These are phyloP conservation scores for Lagenidium sp. DNA, from an alignment of 352 stramenopile species.

Conservation along the genomic window DNA sequence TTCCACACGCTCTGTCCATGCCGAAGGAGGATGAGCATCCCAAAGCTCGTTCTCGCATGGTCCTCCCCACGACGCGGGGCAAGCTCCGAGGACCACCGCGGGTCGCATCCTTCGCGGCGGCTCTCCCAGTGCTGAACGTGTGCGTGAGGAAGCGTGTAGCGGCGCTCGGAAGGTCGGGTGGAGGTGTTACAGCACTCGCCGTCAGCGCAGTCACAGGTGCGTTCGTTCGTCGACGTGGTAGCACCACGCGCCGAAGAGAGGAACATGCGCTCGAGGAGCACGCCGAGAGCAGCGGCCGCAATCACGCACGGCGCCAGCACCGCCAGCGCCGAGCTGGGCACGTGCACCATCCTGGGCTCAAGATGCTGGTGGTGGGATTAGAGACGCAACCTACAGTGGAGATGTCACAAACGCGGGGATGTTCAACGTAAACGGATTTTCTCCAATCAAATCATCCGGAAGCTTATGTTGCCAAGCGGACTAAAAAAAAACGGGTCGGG, in stretches of 20 bases:
- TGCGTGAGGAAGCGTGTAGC: slow-evolving; percentile 61
- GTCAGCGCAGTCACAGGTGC: slow-evolving; percentile 51
- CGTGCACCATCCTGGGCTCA: too few species aligned
- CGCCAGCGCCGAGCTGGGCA: background rate
- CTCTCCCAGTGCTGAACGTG: slow-evolving; percentile 68
- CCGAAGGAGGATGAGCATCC: slow-evolving; percentile 73
- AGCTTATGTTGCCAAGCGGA: too few species aligned
- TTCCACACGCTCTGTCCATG: slow-evolving; percentile 85
- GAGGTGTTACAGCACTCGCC: slow-evolving; percentile 71
- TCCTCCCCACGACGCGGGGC: slow-evolving; percentile 17
- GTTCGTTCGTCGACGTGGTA: slow-evolving; percentile 8
- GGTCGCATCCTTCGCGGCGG: slow-evolving; percentile 38
- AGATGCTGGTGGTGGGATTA: too few species aligned
- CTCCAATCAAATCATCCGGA: too few species aligned
- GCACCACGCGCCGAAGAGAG: too few species aligned
- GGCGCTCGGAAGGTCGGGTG: slow-evolving; percentile 36
- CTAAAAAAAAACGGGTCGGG: too few species aligned
- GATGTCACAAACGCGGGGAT: too few species aligned
- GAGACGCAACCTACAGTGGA: too few species aligned
- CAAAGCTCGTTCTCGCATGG: slow-evolving; percentile 39
- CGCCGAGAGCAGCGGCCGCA: slow-evolving; percentile 8
- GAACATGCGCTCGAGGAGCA: slow-evolving; percentile 21
- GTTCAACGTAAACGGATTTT: too few species aligned
- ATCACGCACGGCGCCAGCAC: slow-evolving; percentile 4
- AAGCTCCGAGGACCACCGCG: slow-evolving; percentile 42